A percentile compares a stretch with the other conserved stretches of the same genome.
These are phyloP conservation scores for Megacollybia marginata DNA, from an alignment of 768 basidiomycete genomes.

Conservation along the genomic window DNA sequence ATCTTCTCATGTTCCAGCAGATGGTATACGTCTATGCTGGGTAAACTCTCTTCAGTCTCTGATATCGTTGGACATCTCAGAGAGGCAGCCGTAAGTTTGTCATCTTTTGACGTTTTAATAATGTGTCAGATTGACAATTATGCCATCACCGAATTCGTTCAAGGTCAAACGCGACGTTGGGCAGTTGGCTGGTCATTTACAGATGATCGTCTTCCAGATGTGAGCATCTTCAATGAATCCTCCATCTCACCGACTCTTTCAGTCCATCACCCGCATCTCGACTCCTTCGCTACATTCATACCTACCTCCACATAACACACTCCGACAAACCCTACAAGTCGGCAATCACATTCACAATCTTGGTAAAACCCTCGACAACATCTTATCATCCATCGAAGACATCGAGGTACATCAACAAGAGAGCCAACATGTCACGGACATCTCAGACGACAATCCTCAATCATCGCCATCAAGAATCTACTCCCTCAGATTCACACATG, in stretches of 20 bases:
- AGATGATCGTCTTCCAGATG: slow-evolving; percentile 65
- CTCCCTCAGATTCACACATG: slow-evolving; percentile 16
- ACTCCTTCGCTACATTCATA: slow-evolving; percentile 38
- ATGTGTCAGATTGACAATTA: slow-evolving; percentile 72
- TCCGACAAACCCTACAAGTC: slow-evolving; percentile 31
- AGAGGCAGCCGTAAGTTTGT: slow-evolving; percentile 20
- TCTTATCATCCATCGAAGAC: slow-evolving; percentile 28
- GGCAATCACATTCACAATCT: slow-evolving; percentile 5
- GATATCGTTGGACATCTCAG: slow-evolving; percentile 53
- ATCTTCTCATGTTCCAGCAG: slow-evolving; percentile 25
- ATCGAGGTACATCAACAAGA: not conserved
- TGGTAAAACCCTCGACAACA: slow-evolving; percentile 13
- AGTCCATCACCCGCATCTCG: slow-evolving; percentile 27
- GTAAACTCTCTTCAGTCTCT: slow-evolving; percentile 71
- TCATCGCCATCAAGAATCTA: not conserved
- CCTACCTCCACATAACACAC: slow-evolving; percentile 53
- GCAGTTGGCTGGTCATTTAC: slow-evolving; percentile 82
- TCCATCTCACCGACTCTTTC: not conserved
- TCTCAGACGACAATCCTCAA: not conserved
- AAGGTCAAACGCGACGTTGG: slow-evolving; percentile 91
- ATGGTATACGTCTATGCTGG: slow-evolving; percentile 94
- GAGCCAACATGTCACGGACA: not conserved
- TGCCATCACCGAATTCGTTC: slow-evolving; percentile 73
- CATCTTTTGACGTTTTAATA: not conserved
- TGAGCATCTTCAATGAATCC: slow-evolving; percentile 27